These are phyloP conservation scores for Pelargonium myrrhifolium DNA, from an alignment of 441 rosid species.

Conservation along the genomic window DNA sequence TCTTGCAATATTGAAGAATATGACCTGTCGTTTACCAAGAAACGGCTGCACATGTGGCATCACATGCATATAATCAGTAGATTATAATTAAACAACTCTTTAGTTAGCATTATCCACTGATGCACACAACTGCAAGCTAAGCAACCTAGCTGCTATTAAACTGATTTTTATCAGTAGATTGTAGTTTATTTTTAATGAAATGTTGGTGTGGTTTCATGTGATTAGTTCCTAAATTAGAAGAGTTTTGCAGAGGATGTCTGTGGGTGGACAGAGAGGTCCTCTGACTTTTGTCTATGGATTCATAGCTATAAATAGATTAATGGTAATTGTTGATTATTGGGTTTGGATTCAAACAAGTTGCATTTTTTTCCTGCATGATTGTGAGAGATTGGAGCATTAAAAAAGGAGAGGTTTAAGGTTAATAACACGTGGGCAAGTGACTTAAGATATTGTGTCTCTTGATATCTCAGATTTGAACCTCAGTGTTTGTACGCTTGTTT, in stretches of 20 bases:
- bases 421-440: too few relatives aligned
- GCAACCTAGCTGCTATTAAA: too few relatives aligned
- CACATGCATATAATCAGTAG: not conserved
- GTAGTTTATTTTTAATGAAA: not conserved
- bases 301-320: not conserved
- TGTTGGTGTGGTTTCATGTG: not conserved
- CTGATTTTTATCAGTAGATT: not conserved
- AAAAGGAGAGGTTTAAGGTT: not conserved
- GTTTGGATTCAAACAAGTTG: too few relatives aligned
- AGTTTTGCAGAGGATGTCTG: not conserved
- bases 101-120: too few relatives aligned
- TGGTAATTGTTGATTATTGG: too few relatives aligned
- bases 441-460: too few relatives aligned
- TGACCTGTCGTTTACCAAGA: not conserved
- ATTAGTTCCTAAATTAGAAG: not conserved
- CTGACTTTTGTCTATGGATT: not conserved
- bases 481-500: too few relatives aligned
- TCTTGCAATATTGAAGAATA: not conserved
- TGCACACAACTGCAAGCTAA: too few relatives aligned
- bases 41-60: not conserved
- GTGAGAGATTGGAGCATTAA: not conserved
- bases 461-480: too few relatives aligned
- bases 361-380: not conserved
- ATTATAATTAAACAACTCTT: too few relatives aligned
- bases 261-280: slow-evolving; percentile 1